Evolutionary conservation across 2,329 filamentous ascomycete genomes (phyloP).

Genomic region (Aschersonia sp.): DNA sequence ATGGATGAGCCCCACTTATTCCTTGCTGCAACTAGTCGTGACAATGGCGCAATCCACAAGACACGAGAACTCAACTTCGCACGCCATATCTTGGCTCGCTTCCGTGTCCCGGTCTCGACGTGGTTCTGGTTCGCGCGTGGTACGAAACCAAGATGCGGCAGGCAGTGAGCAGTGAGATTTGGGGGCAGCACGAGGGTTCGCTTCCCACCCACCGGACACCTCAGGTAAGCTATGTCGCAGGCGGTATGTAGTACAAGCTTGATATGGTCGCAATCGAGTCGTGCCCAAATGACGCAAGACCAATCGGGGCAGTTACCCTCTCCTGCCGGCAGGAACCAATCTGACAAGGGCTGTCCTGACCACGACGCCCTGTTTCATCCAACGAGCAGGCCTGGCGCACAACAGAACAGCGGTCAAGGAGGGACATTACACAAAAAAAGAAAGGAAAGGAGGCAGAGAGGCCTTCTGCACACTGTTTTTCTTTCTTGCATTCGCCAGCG

Average conservation of each 20-base stretch:
- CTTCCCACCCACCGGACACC: background rate
- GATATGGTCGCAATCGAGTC: too few relatives aligned
- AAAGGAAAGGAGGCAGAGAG: background rate
- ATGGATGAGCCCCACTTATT: background rate
- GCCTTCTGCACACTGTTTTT: too few relatives aligned
- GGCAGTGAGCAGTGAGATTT: background rate
- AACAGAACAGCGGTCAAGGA: background rate
- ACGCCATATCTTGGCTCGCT: constrained; percentile 2
- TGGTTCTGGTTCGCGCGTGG: background rate
- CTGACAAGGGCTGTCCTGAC: too few relatives aligned
- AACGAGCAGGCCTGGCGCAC: background rate
- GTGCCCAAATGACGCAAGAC: too few relatives aligned
- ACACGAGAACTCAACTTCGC: background rate
- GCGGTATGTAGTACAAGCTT: background rate
- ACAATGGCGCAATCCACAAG: constrained; percentile 2
- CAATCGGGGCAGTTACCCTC: too few relatives aligned
- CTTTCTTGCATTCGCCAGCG: too few relatives aligned
- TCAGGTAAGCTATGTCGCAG: background rate
- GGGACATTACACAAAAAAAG: background rate
- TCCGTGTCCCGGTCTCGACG: background rate
- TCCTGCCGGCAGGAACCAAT: too few relatives aligned
- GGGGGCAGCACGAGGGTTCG: background rate
- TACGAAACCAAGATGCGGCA: background rate
- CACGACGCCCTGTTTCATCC: background rate
- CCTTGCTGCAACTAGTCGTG: background rate